Base-by-base conservation (phyloP, 2,329 filamentous ascomycete species). In the Xylariaceae sp. region DNA sequence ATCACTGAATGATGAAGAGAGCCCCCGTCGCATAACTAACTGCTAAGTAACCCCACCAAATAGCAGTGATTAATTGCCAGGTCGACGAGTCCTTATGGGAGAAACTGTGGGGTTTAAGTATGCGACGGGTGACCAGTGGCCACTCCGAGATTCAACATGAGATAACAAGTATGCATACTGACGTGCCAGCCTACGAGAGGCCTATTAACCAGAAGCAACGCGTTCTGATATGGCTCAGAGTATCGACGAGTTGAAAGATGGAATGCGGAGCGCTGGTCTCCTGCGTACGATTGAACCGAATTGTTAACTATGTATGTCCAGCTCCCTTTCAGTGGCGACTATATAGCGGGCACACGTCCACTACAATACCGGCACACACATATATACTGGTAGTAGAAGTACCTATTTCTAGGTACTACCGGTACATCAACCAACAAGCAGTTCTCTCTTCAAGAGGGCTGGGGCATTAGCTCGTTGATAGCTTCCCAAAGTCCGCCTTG, bases 401-500 rank as follows among this genome's bases (percentile, higher is more conserved):
- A 39, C 18, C 22, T 30, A 47, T 3, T 37, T 34, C 21, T 49
- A 53, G 49, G 44, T 51, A n/a, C n/a, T n/a, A n/a, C n/a, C n/a
- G n/a, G n/a, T n/a, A n/a, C n/a, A n/a, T n/a, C n/a, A n/a, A n/a
- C n/a, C n/a, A n/a, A 26, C 26, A 26, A 26, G 26, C 8, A 8
- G 26, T 26, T 26, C 26, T 26, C 8, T 26, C 15, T 15, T 54
- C 15, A 56, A 30, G 40, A 45, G n/a, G 42, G 41, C 22, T 18
- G 29, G 10, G 59, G 60, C 61, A 65, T 65, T 10, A 63, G 30
- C 26, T 54, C 49, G 19, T 61, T 51, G 49, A 68, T 63, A 13
- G 62, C 58, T n/a, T 65, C 59, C 59, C 61, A 68, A 34, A 68
- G 57, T n/a, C 65, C 57, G 19, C 57, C 65, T 36, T 63, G 54